Evolutionary conservation across 2,329 filamentous ascomycete genomes (phyloP).

Genomic region (Penicillium sp.): DNA sequence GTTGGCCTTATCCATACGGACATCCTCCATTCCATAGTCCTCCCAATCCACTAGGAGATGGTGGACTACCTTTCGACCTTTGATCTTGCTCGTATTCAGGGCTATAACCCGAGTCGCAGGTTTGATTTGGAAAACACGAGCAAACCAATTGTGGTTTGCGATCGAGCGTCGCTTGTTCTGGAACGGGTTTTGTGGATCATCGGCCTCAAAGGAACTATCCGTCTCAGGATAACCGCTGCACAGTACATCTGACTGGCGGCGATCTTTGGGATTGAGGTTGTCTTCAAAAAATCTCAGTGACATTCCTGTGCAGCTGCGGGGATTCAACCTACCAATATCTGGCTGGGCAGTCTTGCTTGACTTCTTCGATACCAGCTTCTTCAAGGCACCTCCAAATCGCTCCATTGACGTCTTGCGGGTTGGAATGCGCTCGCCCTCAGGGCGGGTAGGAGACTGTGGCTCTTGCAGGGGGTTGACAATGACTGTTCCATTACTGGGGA

Average conservation of each 20-base stretch:
- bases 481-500: constrained; percentile 27
- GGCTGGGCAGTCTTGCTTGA: constrained; percentile 37
- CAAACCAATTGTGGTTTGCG: constrained; percentile 75
- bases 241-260: constrained; percentile 3
- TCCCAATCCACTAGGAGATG: constrained; percentile 77
- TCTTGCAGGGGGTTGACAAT: constrained; percentile 26
- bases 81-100: constrained; percentile 69
- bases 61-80: constrained; percentile 74
- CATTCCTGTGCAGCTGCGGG: neutral
- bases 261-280: constrained; percentile 7
- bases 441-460: neutral
- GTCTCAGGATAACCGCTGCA: constrained; percentile 16
- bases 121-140: constrained; percentile 85
- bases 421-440: constrained; percentile 6
- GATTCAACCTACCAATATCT: constrained; percentile 39
- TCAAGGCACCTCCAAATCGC: constrained; percentile 46
- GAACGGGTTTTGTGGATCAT: constrained; percentile 13
- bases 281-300: constrained; percentile 5
- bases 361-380: constrained; percentile 54
- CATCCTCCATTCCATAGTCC: constrained; percentile 75
- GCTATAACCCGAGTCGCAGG: constrained; percentile 75
- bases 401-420: constrained; percentile 25
- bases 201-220: constrained; percentile 18
- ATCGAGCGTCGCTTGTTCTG: constrained; percentile 14
- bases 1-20: constrained; percentile 74